A percentile compares a stretch with the other conserved stretches of the same genome.
These are phyloP conservation scores for Pseudogymnoascus sp. DNA, from an alignment of 2,329 filamentous ascomycete genomes.

Conservation along the genomic window DNA sequence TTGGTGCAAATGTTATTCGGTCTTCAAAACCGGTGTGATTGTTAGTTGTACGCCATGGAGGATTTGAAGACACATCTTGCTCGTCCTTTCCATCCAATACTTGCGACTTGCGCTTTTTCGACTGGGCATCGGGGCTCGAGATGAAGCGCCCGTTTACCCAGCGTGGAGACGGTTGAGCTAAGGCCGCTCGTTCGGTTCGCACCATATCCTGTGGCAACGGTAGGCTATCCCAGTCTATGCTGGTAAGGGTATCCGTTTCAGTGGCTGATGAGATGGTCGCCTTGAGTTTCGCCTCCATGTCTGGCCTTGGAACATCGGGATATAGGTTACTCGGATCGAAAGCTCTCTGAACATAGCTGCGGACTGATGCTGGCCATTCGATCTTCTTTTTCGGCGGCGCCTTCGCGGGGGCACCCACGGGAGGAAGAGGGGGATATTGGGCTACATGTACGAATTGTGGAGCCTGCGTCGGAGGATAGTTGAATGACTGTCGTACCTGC, in stretches of 20 bases:
- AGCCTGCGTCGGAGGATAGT: slow-evolving; percentile 32
- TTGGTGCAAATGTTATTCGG: slow-evolving; percentile 51
- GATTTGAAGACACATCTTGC: slow-evolving; percentile 43
- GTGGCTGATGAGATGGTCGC: slow-evolving; percentile 76
- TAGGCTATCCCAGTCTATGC: slow-evolving; percentile 74
- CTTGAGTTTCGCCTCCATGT: slow-evolving; percentile 81
- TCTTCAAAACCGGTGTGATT: slow-evolving; percentile 54
- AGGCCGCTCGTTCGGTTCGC: slow-evolving; percentile 54
- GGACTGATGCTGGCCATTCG: slow-evolving; percentile 76
- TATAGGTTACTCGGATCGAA: slow-evolving; percentile 70
- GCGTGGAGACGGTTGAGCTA: slow-evolving; percentile 36
- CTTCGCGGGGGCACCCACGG: slow-evolving; percentile 27
- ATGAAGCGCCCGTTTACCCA: slow-evolving; percentile 20
- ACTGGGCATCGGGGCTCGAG: slow-evolving; percentile 20
- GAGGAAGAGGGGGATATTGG: slow-evolving; percentile 21
- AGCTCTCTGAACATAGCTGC: slow-evolving; percentile 80
- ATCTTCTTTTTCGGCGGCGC: slow-evolving; percentile 51
- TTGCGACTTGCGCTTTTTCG: slow-evolving; percentile 78
- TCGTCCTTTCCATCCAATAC: slow-evolving; percentile 49
- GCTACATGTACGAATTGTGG: slow-evolving; percentile 11
- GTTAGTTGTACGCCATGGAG: slow-evolving; percentile 72
- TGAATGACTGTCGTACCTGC: slow-evolving; percentile 34
- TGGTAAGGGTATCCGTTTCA: slow-evolving; percentile 62
- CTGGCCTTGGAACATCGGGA: slow-evolving; percentile 51
- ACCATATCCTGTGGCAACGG: slow-evolving; percentile 82